These are phyloP conservation scores for Eutrema salsugineum DNA, from an alignment of 441 rosid species.

Conservation along the genomic window DNA sequence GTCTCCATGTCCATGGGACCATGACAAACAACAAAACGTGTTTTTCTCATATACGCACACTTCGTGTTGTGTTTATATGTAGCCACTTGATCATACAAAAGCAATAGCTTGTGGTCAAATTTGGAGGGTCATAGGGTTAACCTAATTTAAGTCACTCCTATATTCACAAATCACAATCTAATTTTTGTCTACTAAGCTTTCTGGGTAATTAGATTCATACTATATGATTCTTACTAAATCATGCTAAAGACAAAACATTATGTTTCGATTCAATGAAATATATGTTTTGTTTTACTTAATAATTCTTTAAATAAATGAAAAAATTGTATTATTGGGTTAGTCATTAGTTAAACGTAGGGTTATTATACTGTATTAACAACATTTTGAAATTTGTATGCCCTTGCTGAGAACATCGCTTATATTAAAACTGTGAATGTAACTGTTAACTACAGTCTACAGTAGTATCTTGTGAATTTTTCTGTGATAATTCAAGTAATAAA, in stretches of 20 bases:
- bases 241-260: background rate
- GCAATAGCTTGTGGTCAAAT: slow-evolving; percentile 6
- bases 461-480: background rate
- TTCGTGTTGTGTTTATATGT: slow-evolving; percentile 16
- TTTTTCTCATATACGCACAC: slow-evolving; percentile 4
- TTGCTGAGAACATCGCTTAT: background rate
- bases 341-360: too few species aligned
- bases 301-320: background rate
- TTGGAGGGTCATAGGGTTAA: slow-evolving; percentile 4
- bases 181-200: background rate
- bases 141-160: slow-evolving; percentile 7
- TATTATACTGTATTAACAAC: too few species aligned
- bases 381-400: background rate
- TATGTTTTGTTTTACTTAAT: background rate
- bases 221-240: background rate
- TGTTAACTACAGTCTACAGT: background rate
- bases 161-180: background rate
- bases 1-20: slow-evolving; percentile 1
- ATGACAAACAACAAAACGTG: slow-evolving; percentile 19
- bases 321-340: background rate
- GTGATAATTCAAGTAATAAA: background rate
- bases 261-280: background rate
- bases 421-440: background rate
- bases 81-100: slow-evolving; percentile 4
- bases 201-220: background rate